Conservation (phyloP, 345 rosid genomes). For the Aegle marmelos region DNA sequence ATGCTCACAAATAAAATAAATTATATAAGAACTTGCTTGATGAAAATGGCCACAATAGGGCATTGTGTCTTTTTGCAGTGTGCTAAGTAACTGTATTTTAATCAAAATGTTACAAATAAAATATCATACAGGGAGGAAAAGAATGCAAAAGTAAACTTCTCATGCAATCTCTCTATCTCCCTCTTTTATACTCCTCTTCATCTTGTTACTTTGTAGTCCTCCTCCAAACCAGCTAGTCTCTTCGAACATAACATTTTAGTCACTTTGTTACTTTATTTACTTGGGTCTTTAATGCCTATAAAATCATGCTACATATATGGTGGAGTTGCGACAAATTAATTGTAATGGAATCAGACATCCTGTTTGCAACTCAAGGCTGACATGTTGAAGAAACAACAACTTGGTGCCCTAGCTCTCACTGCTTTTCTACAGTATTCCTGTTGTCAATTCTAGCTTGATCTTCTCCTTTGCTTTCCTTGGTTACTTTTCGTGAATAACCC, state of each 20-base stretch:
- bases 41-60: background rate
- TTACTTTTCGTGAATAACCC: background rate
- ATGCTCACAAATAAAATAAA: too few relatives aligned
- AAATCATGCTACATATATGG: background rate
- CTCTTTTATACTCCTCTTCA: background rate
- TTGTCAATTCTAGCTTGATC: background rate
- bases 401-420: background rate
- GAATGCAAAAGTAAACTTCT: background rate
- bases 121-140: background rate
- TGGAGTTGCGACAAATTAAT: background rate
- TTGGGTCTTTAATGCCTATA: background rate
- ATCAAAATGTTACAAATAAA: background rate
- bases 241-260: background rate
- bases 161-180: background rate
- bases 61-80: background rate
- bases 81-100: background rate
- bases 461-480: background rate
- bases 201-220: background rate
- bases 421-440: background rate
- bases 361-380: slow-evolving; percentile 1
- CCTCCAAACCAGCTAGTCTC: background rate
- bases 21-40: background rate
- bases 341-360: background rate
- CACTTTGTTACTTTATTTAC: background rate
- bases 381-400: background rate